phyloP scores from a whole-genome alignment of 2,329 filamentous ascomycete species.

The Sordariomycetes sp. region DNA sequence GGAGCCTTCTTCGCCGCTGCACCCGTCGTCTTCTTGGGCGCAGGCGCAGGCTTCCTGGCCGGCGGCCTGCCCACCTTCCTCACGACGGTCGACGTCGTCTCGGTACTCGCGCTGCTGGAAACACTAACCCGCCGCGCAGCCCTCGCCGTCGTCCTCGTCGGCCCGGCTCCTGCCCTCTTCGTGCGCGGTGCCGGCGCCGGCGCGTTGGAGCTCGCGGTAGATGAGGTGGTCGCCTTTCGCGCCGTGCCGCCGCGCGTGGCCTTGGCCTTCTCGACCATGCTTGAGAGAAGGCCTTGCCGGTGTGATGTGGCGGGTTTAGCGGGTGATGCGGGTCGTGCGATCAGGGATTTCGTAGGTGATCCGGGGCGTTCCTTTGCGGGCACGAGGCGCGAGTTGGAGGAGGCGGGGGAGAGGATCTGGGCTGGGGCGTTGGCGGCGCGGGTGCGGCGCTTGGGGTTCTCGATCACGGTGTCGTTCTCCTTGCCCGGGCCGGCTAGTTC shows the following conservation, averaged over 20 bases:
- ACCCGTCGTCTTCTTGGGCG: slow-evolving; percentile 42
- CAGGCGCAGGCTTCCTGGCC: slow-evolving; percentile 18
- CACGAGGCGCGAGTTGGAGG: slow-evolving; percentile 64
- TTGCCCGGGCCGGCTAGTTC: slow-evolving; percentile 59
- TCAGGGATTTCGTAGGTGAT: slow-evolving; percentile 4
- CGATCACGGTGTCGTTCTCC: slow-evolving; percentile 56
- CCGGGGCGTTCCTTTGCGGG: slow-evolving; percentile 17
- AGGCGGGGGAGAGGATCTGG: slow-evolving; percentile 70
- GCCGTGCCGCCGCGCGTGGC: slow-evolving; percentile 36
- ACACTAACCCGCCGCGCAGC: slow-evolving; percentile 35
- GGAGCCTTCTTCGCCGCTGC: slow-evolving; percentile 35
- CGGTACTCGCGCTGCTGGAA: slow-evolving; percentile 52
- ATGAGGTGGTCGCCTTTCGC: slow-evolving; percentile 34
- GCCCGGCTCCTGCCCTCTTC: slow-evolving; percentile 8
- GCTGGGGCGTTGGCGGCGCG: slow-evolving; percentile 35
- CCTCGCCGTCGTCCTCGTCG: slow-evolving; percentile 21
- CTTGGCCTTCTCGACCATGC: slow-evolving; percentile 52
- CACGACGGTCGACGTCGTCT: slow-evolving; percentile 54
- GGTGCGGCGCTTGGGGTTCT: slow-evolving; percentile 61
- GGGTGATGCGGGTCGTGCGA: slow-evolving; percentile 32
- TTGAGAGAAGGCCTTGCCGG: neutral
- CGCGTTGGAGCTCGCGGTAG: slow-evolving; percentile 31
- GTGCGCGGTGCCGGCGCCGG: slow-evolving; percentile 8
- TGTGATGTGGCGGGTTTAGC: slow-evolving; percentile 37
- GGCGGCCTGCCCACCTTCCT: slow-evolving; percentile 33